Evolutionary conservation across 495 filamentous ascomycete genomes (phyloP).

Genomic region (Aspergillus sclerotiicarbonarius): DNA sequence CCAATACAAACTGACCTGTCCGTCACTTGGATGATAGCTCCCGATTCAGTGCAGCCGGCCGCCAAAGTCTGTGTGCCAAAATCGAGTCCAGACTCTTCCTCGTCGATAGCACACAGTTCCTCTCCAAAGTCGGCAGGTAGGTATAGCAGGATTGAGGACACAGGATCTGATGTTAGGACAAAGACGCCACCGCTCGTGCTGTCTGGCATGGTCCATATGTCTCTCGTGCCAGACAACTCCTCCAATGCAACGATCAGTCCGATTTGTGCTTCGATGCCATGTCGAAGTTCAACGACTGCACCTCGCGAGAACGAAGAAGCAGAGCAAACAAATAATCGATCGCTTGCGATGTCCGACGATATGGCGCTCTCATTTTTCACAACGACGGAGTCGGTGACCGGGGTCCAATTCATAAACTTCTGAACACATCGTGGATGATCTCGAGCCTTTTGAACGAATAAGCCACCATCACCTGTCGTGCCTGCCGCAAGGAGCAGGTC

Average conservation of each 20-base stretch:
- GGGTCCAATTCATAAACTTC: slow-evolving; percentile 80
- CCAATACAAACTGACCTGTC: slow-evolving; percentile 44
- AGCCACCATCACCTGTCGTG: slow-evolving; percentile 74
- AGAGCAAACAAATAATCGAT: slow-evolving; percentile 43
- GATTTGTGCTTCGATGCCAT: slow-evolving; percentile 68
- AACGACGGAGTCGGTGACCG: slow-evolving; percentile 67
- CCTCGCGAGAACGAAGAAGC: slow-evolving; percentile 48
- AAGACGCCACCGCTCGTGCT: slow-evolving; percentile 36
- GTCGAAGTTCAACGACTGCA: slow-evolving; percentile 65
- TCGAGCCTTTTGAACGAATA: slow-evolving; percentile 64
- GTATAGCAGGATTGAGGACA: slow-evolving; percentile 39
- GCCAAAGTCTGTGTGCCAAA: slow-evolving; percentile 55
- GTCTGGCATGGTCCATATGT: slow-evolving; percentile 53
- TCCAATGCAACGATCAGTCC: slow-evolving; percentile 51
- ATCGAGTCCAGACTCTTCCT: slow-evolving; percentile 46
- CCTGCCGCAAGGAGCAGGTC: slow-evolving; percentile 81
- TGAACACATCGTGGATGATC: slow-evolving; percentile 51
- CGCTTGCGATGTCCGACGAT: slow-evolving; percentile 22
- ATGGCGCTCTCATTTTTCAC: slow-evolving; percentile 28
- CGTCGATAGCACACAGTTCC: slow-evolving; percentile 41
- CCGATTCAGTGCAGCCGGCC: slow-evolving; percentile 38
- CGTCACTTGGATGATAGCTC: slow-evolving; percentile 57
- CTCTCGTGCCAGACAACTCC: slow-evolving; percentile 32
- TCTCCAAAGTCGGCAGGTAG: slow-evolving; percentile 31
- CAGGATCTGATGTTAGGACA: slow-evolving; percentile 39